Percentiles rank a stretch among this genome's conserved stretches.
Evolutionary conservation across 805 yeast genomes (phyloP).

Genomic region (Ogataea trehaloabstinens): DNA sequence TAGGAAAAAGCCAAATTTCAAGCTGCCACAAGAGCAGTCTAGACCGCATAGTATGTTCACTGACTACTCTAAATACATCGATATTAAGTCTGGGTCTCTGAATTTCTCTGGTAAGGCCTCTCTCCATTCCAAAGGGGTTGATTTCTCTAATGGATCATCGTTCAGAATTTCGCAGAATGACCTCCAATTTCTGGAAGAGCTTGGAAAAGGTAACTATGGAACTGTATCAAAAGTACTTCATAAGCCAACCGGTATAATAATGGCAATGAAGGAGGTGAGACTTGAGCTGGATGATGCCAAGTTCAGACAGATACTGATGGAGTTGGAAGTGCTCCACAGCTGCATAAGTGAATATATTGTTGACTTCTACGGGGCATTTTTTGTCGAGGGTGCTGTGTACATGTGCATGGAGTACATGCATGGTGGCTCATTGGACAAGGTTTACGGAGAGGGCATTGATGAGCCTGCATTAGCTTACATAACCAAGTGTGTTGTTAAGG

Average conservation of each 20-base stretch:
- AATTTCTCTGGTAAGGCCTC: slow-evolving; percentile 94
- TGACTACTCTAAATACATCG: slow-evolving; percentile 82
- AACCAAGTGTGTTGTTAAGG: slow-evolving; percentile 74
- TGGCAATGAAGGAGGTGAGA: slow-evolving; percentile 98
- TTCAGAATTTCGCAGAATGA: slow-evolving; percentile 86
- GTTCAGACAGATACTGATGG: slow-evolving; percentile 93
- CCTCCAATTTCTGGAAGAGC: slow-evolving; percentile 74
- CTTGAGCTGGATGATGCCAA: slow-evolving; percentile 92
- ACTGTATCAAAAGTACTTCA: slow-evolving; percentile 91
- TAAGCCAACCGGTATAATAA: slow-evolving; percentile 83
- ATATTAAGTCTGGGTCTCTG: slow-evolving; percentile 86
- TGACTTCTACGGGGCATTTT: slow-evolving; percentile 96
- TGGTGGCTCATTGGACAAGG: slow-evolving; percentile 88
- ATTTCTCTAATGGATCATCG: slow-evolving; percentile 83
- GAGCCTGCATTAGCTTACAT: slow-evolving; percentile 80
- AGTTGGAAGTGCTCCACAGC: slow-evolving; percentile 86
- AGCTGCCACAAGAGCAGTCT: slow-evolving; percentile 24
- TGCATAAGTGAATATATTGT: slow-evolving; percentile 90
- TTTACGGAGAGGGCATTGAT: slow-evolving; percentile 71
- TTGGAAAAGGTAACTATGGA: slow-evolving; percentile 96
- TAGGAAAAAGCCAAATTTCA: slow-evolving; percentile 19
- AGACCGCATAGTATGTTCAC: slow-evolving; percentile 67
- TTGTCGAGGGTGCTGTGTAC: slow-evolving; percentile 95
- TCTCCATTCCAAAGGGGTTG: slow-evolving; percentile 86
- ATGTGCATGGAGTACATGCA: slow-evolving; percentile 99